Conservation (phyloP, 1,139 yeast species). For the Williopsis jadinii region DNA sequence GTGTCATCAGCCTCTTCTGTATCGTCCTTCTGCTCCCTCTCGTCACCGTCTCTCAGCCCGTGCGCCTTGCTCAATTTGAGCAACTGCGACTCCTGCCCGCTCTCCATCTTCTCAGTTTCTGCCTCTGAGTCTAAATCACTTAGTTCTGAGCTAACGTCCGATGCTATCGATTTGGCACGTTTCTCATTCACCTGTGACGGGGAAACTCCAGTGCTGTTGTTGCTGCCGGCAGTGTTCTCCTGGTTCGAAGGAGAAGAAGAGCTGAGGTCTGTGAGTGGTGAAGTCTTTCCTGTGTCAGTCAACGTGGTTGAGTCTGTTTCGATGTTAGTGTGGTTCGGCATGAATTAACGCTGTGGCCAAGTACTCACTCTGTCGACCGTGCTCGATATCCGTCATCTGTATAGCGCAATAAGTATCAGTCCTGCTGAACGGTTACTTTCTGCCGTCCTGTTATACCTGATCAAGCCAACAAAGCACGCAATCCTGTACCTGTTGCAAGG, state of each 20-base stretch:
- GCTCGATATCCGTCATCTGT: background rate
- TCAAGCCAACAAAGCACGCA: too few species aligned
- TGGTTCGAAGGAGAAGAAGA: constrained; percentile 15
- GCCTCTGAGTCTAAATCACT: constrained; percentile 70
- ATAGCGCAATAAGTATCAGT: too few species aligned
- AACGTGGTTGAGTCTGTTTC: background rate
- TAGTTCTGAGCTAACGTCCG: constrained; percentile 39
- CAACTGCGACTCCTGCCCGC: constrained; percentile 32
- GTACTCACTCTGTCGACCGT: background rate
- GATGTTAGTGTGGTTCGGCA: too few species aligned
- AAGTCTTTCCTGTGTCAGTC: constrained; percentile 20
- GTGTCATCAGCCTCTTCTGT: constrained; percentile 1
- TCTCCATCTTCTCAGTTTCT: constrained; percentile 71
- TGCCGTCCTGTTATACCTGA: too few species aligned
- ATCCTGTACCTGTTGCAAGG: too few species aligned
- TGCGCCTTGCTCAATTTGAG: constrained; percentile 29
- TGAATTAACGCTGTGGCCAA: too few species aligned
- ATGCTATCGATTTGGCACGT: constrained; percentile 7
- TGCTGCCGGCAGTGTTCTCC: constrained; percentile 1
- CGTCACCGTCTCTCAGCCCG: constrained; percentile 4
- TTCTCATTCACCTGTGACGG: background rate
- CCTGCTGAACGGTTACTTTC: too few species aligned
- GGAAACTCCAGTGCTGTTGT: background rate
- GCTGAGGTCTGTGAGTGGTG: constrained; percentile 20
- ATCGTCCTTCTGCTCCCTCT: background rate